Evolutionary conservation across 192 early-diverging fungal species (phyloP), one percentile per base, ranked within the genome.

Genomic region (Phlyctochytrium planicorne): DNA sequence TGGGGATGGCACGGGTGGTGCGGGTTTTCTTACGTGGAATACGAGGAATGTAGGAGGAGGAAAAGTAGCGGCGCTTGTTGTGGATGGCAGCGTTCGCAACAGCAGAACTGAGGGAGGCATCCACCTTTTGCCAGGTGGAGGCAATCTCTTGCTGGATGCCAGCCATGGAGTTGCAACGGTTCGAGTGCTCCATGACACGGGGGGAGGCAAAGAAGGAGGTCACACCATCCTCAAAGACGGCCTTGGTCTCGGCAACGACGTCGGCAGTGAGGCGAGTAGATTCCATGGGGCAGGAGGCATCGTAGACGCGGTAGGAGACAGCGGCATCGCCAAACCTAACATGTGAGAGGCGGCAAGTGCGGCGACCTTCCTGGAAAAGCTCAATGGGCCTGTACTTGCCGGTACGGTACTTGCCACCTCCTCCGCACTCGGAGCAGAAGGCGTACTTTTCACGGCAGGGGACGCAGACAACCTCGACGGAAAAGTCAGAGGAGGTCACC

Each of bases 331-430:
- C 78, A 37, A 82, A 52, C 29, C 76, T 61, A 33, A 74, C 73
- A 36, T 79, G 80, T 2, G 70, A 61, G 24, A 79, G 35, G 12
- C 30, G 36, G 56, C 80, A 81, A 1, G 80, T 82, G 3, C 71
- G 67, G 6, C 78, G 74, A 40, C 65, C 66, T 4, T 59, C 52
- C 10, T 34, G 34, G 65, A 82, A 82, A 20, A 82, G 72, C 25
- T 71, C 80, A 20, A 77, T 37, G 16, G 80, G 80, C 2, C 80
- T 52, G 64, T 72, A 82, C 63, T 82, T 82, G 35, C 80, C 80
- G 23, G 75, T 77, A 6, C 78, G 71, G 63, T 72, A 78, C 67
- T 79, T 77, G 24, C 75, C 76, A 27, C 79, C 79, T 1, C 79
- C 79, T 30, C 79, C 79, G 53, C 72, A 75, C 47, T 73, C 73